Evolutionary conservation across 202 grass and related monocot species (phyloP), one percentile per base, ranked within the genome.

Genomic region (Elaeis oleifera): DNA sequence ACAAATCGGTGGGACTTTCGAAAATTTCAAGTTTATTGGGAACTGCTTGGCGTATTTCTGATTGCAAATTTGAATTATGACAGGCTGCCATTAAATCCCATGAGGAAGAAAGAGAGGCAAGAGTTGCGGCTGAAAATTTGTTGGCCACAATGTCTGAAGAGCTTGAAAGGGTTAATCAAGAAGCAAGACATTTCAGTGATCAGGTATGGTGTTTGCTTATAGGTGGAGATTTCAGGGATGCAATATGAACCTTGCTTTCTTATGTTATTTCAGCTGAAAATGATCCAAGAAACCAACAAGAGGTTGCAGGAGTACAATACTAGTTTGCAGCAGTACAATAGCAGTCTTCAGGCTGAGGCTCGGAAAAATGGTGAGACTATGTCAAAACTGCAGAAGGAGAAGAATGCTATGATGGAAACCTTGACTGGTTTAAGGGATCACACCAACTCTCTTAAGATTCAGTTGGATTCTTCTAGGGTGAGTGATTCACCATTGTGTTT

Each of bases 321-420:
- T 18, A 99, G 88, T 58, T 77, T 99, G 68, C 95, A 94, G 60
- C 85, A 87, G 13, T 99, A 99, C 72, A 99, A 94, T 71, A 87
- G 83, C 70, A 99, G 82, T 74, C 81, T 99, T 54, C 95, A 99
- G 69, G 82, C 80, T 71, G 95, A 94, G 58, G 83, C 76, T 32
- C 62, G 76, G 7, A 86, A 94, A 72, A 83, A 81, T 36, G 88
- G 79, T 4, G 82, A 94, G 23, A 55, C 58, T 7, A 89, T 94
- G 16, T 86, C 83, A 25, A 99, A 84, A 53, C 55, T 99, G 48
- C 77, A 85, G 74, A 86, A 71, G 54, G 95, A 99, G 64, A 99
- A 94, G 76, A 99, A 79, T 54, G 73, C 75, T 49, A 94, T 94
- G 80, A 81, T 89, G 65, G 89, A 89, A 80, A 77, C 70, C 8